Evolutionary conservation across 23 red algal genomes (phyloP).

Genomic region (Gracilaria gracilis): DNA sequence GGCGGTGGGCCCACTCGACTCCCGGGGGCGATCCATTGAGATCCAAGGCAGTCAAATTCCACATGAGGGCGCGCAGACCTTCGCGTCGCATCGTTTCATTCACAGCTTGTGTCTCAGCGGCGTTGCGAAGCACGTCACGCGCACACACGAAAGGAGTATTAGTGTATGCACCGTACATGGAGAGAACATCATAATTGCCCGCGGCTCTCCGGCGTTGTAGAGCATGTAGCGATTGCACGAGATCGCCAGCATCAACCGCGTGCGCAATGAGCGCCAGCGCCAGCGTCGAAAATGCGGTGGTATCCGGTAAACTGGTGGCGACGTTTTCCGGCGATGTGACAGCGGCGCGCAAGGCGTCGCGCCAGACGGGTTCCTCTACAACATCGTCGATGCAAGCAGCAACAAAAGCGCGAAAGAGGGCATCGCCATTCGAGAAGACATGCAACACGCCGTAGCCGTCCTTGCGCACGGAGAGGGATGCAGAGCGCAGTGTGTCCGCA

Average conservation of each 20-base stretch:
- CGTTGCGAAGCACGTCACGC: background rate
- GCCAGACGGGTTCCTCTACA: background rate
- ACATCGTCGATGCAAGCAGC: background rate
- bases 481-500: background rate
- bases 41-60: background rate
- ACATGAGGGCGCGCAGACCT: slow-evolving; percentile 2
- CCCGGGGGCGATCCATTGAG: background rate
- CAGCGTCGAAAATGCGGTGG: background rate
- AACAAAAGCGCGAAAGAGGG: background rate
- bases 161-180: background rate
- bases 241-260: background rate
- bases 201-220: background rate
- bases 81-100: background rate
- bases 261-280: background rate
- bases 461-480: background rate
- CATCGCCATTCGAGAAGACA: background rate
- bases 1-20: background rate
- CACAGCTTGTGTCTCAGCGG: background rate
- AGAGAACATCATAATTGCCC: background rate
- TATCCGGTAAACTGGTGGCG: background rate
- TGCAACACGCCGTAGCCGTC: background rate
- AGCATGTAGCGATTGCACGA: background rate
- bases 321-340: background rate
- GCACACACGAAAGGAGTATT: background rate
- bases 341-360: background rate